A percentile compares a stretch with the other conserved stretches of the same genome.
These are phyloP conservation scores for Reutealis trisperma DNA, from an alignment of 345 rosid genomes.

Conservation along the genomic window DNA sequence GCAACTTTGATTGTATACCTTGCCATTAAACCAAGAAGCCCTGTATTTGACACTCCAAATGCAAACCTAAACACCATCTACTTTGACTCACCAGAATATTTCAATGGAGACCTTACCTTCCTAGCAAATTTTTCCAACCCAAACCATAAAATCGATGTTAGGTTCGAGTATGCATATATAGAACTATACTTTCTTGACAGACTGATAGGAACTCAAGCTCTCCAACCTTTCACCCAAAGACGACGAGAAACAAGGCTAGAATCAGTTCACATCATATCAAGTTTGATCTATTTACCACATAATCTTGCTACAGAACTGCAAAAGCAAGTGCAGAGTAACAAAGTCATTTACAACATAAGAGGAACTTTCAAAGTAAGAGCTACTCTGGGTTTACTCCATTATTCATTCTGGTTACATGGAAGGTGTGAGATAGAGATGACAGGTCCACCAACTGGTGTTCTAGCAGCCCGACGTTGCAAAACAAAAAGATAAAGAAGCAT, in stretches of 20 bases:
- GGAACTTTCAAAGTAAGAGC: constrained; percentile 73
- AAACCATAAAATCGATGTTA: constrained; percentile 60
- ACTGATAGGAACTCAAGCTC: constrained; percentile 52
- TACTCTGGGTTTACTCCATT: constrained; percentile 62
- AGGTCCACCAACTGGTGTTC: constrained; percentile 75
- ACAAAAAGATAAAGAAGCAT: constrained; percentile 51
- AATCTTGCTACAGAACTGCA: constrained; percentile 56
- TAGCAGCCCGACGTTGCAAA: constrained; percentile 59
- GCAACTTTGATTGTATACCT: constrained; percentile 72
- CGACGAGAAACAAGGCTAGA: constrained; percentile 51
- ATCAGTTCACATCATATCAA: constrained; percentile 65
- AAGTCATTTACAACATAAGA: constrained; percentile 54
- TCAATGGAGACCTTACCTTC: constrained; percentile 74
- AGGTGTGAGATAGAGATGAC: constrained; percentile 67
- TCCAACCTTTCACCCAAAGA: constrained; percentile 68
- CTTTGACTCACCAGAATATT: constrained; percentile 77
- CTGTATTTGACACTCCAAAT: constrained; percentile 66
- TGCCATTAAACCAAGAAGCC: constrained; percentile 61
- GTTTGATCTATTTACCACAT: constrained; percentile 74
- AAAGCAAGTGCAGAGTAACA: constrained; percentile 67
- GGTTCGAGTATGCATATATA: constrained; percentile 54
- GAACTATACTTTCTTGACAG: constrained; percentile 71
- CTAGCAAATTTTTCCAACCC: constrained; percentile 78
- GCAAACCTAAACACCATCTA: constrained; percentile 71
- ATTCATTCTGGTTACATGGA: constrained; percentile 73